A percentile compares a stretch with the other conserved stretches of the same genome.
Conservation (phyloP, 768 basidiomycete genomes). For the Tulasnella sp. region DNA sequence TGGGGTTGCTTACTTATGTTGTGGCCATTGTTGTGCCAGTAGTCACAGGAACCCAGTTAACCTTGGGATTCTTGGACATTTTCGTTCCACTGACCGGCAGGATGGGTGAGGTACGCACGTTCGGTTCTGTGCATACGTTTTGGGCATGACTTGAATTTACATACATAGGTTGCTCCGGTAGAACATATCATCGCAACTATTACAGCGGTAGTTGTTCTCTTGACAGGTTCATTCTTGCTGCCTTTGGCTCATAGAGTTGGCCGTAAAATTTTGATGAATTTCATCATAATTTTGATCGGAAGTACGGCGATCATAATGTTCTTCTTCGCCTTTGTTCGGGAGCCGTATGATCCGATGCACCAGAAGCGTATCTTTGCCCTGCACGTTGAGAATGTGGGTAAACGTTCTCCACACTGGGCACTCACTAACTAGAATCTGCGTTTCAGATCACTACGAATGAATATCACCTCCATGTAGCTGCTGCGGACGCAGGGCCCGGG, state of each 20-base stretch:
- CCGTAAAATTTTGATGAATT: conserved; percentile 27
- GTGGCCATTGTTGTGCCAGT: conserved; percentile 46
- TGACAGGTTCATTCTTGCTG: conserved; percentile 44
- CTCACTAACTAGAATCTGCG: neutral
- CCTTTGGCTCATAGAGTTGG: conserved; percentile 70
- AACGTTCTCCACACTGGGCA: neutral
- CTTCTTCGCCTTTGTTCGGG: conserved; percentile 34
- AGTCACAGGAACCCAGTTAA: conserved; percentile 42
- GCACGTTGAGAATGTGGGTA: conserved; percentile 70
- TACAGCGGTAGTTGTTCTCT: conserved; percentile 42
- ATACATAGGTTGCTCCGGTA: conserved; percentile 51
- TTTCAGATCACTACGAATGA: conserved; percentile 54
- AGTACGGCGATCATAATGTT: conserved; percentile 41
- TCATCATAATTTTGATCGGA: conserved; percentile 36
- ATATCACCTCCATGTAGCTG: conserved; percentile 65
- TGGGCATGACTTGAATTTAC: neutral
- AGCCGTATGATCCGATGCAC: conserved; percentile 70
- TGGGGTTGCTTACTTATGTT: conserved; percentile 46
- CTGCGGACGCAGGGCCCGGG: conserved; percentile 72
- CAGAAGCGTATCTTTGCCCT: conserved; percentile 78
- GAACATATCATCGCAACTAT: conserved; percentile 82
- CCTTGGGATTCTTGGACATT: conserved; percentile 57
- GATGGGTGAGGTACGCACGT: conserved; percentile 38
- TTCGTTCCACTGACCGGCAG: conserved; percentile 91
- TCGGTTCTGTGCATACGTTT: neutral